Conservation (phyloP, 179 eudicot species). For the Sideroxylon spinosum region DNA sequence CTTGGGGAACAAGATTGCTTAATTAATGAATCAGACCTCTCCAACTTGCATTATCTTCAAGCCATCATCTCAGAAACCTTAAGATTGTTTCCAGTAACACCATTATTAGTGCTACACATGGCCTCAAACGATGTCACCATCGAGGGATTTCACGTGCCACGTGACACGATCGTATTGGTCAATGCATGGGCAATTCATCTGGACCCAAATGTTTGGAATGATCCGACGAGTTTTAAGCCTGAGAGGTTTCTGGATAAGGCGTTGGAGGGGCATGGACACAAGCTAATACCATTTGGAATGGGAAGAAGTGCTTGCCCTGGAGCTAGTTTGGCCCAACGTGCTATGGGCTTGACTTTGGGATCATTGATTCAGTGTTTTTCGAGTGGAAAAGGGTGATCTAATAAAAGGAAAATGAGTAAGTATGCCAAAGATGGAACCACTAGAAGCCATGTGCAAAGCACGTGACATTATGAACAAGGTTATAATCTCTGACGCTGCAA, state of each 20-base stretch:
- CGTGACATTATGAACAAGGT: no score
- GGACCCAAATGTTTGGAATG: conserved; percentile 1
- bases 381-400: no score
- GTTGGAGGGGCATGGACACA: neutral
- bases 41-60: no score
- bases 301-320: no score
- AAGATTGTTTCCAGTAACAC: neutral
- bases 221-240: neutral
- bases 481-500: no score
- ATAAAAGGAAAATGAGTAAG: no score
- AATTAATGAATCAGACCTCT: no score
- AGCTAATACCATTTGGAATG: no score
- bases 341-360: conserved; percentile 43
- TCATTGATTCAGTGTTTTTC: conserved; percentile 53
- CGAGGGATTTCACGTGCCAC: neutral
- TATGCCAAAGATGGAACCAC: no score
- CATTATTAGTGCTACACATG: neutral
- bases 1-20: no score
- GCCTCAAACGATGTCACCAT: neutral
- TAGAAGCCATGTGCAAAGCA: no score
- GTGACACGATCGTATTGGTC: neutral
- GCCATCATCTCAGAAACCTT: neutral
- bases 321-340: conserved; percentile 13
- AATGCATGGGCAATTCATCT: neutral
- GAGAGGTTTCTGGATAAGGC: neutral